Evolutionary conservation across 345 rosid genomes (phyloP).

Genomic region (Euphorbia tirucalli): DNA sequence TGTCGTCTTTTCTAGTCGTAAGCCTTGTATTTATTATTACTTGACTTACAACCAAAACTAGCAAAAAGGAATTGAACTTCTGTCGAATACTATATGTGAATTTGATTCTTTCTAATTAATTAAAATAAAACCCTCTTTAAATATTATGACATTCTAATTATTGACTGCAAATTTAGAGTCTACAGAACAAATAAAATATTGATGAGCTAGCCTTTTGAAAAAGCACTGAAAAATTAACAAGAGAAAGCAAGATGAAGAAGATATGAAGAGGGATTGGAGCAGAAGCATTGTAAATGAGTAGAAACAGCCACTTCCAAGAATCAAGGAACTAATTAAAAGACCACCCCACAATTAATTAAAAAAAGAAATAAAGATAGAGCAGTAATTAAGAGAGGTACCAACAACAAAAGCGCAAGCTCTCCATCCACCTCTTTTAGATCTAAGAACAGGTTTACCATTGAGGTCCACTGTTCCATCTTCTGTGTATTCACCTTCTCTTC

Average conservation of each 20-base stretch:
- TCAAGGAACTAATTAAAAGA: background rate
- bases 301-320: background rate
- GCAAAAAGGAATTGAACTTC: no score
- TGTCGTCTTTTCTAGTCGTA: background rate
- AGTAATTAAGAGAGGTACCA: slow-evolving; percentile 35
- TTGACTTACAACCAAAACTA: no score
- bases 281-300: background rate
- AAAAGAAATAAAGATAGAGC: no score
- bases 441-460: slow-evolving; percentile 68
- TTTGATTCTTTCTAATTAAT: no score
- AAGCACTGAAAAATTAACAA: no score
- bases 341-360: no score
- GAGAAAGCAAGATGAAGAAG: background rate
- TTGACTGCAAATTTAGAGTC: no score
- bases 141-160: no score
- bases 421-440: slow-evolving; percentile 88
- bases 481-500: slow-evolving; percentile 57
- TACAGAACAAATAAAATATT: no score
- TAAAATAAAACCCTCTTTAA: no score
- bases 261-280: background rate
- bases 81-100: no score
- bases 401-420: slow-evolving; percentile 78
- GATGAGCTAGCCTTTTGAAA: no score
- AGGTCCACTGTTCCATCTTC: slow-evolving; percentile 94
- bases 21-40: slow-evolving; percentile 2